phyloP scores from a whole-genome alignment of 768 basidiomycete genomes.

The Termitomyces sp. region DNA sequence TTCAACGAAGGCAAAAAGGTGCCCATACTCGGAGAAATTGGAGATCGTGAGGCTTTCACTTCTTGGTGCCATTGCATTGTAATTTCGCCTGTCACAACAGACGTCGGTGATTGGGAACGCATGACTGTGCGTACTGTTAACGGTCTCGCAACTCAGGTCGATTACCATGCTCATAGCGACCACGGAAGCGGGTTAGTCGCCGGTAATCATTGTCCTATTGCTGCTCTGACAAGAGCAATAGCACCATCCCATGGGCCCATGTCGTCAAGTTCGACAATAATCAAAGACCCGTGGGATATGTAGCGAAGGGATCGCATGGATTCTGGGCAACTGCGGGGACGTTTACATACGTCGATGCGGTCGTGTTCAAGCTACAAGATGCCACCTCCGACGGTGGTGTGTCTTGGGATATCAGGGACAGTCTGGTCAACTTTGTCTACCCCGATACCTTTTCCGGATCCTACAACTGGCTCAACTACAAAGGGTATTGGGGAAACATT shows the following conservation, averaged over 20 bases:
- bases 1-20: conserved; percentile 15
- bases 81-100: not conserved
- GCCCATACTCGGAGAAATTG: conserved; percentile 9
- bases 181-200: conserved; percentile 11
- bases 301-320: conserved; percentile 14
- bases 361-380: conserved; percentile 13
- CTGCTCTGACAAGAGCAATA: not conserved
- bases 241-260: conserved; percentile 13
- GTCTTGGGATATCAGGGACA: conserved; percentile 12
- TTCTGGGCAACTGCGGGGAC: conserved; percentile 14
- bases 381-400: conserved; percentile 11
- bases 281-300: conserved; percentile 14
- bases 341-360: conserved; percentile 12
- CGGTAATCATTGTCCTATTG: no score
- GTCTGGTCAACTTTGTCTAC: conserved; percentile 8
- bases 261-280: conserved; percentile 12
- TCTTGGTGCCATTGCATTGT: not conserved
- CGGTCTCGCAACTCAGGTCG: conserved; percentile 14
- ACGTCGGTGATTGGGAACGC: conserved; percentile 16
- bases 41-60: conserved; percentile 9
- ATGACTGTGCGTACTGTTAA: conserved; percentile 14
- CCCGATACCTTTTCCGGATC: conserved; percentile 10
- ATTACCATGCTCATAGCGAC: conserved; percentile 14
- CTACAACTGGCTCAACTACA: conserved; percentile 14
- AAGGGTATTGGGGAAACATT: conserved; percentile 13